Evolutionary conservation across 2,329 filamentous ascomycete genomes (phyloP).

Genomic region (Cercospora citrullina): DNA sequence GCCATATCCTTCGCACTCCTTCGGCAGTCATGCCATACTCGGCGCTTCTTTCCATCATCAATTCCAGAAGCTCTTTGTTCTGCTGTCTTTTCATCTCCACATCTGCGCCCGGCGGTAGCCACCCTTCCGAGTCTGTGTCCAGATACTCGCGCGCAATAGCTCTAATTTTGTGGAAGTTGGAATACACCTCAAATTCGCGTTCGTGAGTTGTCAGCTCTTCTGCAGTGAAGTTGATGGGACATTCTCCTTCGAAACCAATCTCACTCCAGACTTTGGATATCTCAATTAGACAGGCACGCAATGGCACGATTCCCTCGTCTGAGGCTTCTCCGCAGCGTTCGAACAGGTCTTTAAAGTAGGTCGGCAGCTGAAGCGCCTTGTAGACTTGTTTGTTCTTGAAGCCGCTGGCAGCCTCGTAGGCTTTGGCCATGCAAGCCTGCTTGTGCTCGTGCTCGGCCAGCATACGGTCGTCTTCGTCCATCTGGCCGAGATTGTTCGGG

Average conservation of each 20-base stretch:
- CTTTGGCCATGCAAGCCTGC: conserved; percentile 10
- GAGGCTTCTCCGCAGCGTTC: conserved; percentile 12
- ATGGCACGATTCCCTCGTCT: conserved; percentile 13
- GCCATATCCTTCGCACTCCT: background rate
- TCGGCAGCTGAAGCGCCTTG: conserved; percentile 4
- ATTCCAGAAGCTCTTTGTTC: background rate
- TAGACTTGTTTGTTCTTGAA: conserved; percentile 16
- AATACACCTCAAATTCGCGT: conserved; percentile 13
- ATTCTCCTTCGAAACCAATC: background rate
- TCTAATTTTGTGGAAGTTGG: background rate
- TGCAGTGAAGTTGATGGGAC: conserved; percentile 7
- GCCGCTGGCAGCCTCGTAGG: conserved; percentile 15
- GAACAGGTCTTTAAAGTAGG: conserved; percentile 15
- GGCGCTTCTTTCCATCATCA: background rate
- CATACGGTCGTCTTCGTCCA: conserved; percentile 12
- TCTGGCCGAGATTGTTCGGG: conserved; percentile 6
- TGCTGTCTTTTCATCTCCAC: background rate
- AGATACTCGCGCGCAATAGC: conserved; percentile 9
- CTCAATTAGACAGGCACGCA: conserved; percentile 14
- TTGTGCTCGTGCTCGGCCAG: conserved; percentile 12
- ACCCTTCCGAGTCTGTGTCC: conserved; percentile 17
- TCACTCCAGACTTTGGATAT: conserved; percentile 13
- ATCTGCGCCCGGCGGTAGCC: conserved; percentile 11
- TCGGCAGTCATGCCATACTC: background rate
- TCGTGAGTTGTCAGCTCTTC: conserved; percentile 9